Evolutionary conservation across 2,329 filamentous ascomycete species (phyloP).

Genomic region (Exserohilum rostratum): DNA sequence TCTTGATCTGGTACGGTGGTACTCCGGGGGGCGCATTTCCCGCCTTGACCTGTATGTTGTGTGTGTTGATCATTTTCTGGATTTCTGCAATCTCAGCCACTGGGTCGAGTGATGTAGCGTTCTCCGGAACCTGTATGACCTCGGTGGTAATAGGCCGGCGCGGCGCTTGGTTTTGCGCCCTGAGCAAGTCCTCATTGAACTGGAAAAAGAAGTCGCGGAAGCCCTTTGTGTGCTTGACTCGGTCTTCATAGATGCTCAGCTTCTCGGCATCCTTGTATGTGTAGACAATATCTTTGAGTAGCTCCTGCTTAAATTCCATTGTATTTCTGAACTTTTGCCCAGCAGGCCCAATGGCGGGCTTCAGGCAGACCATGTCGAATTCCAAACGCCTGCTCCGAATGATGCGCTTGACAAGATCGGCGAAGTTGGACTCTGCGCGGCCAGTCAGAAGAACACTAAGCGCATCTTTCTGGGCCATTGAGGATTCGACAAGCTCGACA

Average conservation of each 20-base stretch:
- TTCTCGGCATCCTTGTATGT: conserved; percentile 86
- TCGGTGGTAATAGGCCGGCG: conserved; percentile 74
- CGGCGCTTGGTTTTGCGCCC: conserved; percentile 51
- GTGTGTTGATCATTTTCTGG: conserved; percentile 85
- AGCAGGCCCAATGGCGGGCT: conserved; percentile 80
- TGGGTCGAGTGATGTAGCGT: conserved; percentile 74
- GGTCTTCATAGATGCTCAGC: conserved; percentile 72
- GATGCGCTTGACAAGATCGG: conserved; percentile 81
- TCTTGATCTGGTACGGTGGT: conserved; percentile 73
- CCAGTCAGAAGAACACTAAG: conserved; percentile 88
- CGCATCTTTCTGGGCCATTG: conserved; percentile 82
- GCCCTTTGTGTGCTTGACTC: conserved; percentile 70
- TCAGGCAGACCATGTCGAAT: conserved; percentile 88
- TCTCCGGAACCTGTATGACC: conserved; percentile 84
- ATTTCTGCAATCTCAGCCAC: conserved; percentile 81
- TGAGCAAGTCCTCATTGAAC: conserved; percentile 70
- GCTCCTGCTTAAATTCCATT: conserved; percentile 89
- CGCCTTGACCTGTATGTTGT: conserved; percentile 69
- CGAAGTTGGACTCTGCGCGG: conserved; percentile 76
- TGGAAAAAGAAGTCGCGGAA: conserved; percentile 85
- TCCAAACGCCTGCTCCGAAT: conserved; percentile 75
- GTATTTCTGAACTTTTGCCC: conserved; percentile 81
- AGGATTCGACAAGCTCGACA: conserved; percentile 76
- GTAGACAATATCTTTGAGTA: conserved; percentile 79
- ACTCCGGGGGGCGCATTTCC: conserved; percentile 54